Evolutionary conservation across 768 basidiomycete species (phyloP).

Genomic region (Pleurotus tuber-regium): DNA sequence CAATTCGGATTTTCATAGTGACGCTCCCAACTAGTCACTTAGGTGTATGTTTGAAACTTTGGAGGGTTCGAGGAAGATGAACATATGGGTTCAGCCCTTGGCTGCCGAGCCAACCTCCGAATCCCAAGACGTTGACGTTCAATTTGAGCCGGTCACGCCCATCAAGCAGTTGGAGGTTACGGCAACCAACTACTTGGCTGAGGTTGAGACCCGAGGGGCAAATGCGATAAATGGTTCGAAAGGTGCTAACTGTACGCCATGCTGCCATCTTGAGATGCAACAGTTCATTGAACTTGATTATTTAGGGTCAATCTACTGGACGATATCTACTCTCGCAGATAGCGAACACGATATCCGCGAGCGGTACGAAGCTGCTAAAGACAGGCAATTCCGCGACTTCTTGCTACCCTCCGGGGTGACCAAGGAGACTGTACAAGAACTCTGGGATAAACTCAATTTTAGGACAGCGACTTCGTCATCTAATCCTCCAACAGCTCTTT

Average conservation of each 20-base stretch:
- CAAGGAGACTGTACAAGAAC: constrained; percentile 37
- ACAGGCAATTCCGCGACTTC: constrained; percentile 44
- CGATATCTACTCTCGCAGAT: constrained; percentile 38
- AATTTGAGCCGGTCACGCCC: constrained; percentile 27
- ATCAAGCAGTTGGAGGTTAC: constrained; percentile 60
- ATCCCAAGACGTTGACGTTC: constrained; percentile 20
- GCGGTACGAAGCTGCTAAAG: constrained; percentile 29
- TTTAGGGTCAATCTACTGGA: constrained; percentile 65
- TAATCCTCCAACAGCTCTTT: background rate
- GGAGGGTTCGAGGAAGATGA: constrained; percentile 39
- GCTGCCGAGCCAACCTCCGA: constrained; percentile 37
- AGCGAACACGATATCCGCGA: constrained; percentile 32
- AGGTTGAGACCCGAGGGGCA: constrained; percentile 34
- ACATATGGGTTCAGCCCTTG: constrained; percentile 65
- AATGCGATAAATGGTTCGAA: constrained; percentile 27
- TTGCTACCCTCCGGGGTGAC: constrained; percentile 49
- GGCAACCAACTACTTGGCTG: constrained; percentile 40
- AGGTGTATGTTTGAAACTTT: constrained; percentile 60
- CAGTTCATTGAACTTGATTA: background rate
- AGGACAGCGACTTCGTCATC: constrained; percentile 13
- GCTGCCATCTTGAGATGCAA: background rate
- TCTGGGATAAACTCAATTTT: constrained; percentile 47
- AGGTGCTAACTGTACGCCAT: constrained; percentile 27
- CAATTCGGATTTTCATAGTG: background rate
- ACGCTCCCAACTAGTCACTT: constrained; percentile 40